Evolutionary conservation across 345 rosid genomes (phyloP), one percentile per base, ranked within the genome.

Genomic region (Hirschfeldia incana): DNA sequence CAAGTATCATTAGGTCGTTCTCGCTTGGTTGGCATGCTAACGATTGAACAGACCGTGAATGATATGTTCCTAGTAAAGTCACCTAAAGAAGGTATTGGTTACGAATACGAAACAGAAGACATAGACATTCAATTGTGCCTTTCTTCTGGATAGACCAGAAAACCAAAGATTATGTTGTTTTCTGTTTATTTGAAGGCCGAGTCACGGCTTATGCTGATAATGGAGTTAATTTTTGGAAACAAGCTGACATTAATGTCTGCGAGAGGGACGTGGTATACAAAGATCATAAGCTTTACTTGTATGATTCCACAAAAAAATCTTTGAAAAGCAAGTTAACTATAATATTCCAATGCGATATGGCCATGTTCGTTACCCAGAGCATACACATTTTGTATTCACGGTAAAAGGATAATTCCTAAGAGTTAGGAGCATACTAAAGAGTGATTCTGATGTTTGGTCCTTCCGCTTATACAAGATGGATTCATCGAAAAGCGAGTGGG

Each of bases 151-250:
- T 63, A 1, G 69, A 73, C 9, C 61, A 63, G 10, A 63, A 73
- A 63, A 73, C 61, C 61, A 73, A 46, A 73, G 46, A 44, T 30
- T 63, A 73, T 32, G 12, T 73, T 8, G 69, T 73, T 29, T 1
- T 33, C 11, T 42, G 49, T 21, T 42, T 42, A 42, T 42, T 42
- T 9, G 49, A 29, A 36, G 27, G 6, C 36, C 0, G 1, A 57
- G 12, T 7, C 60, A 1, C 42, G 5, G 28, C 42, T 27, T 39
- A 60, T 59, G 42, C 28, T 2, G 63, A 12, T 10, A 73, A 44
- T 9, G 76, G 61, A 42, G 60, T 61, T 73, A 44, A 10, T 0
- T 16, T 3, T 27, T 73, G 76, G 76, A 73, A 28, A 39, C 68
- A 72, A 37, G 12, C 2, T 6, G 9, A 59, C 37, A 17, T n/a